Base-by-base conservation (phyloP, 805 yeast genomes). In the Blastobotrys robertii region DNA sequence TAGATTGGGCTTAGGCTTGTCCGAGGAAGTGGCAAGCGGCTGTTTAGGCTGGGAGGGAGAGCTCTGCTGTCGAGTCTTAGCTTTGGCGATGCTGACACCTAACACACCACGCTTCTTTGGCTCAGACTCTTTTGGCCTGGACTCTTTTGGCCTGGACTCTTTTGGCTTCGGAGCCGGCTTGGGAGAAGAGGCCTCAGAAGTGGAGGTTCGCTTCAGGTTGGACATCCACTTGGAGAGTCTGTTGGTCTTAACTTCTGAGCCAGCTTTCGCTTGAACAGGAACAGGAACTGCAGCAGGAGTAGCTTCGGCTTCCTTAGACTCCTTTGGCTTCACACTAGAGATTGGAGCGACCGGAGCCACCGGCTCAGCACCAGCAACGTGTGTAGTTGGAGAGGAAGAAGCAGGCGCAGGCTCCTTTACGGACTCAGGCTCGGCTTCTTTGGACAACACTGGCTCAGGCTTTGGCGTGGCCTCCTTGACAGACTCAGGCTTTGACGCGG, bases 391-490 rank as follows among this genome's bases (percentile, higher is more conserved):
- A 7, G 10, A 7, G n/a, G 5, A 9, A 12, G 10, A 7, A 33
- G 5, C 35, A 12, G 16, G 35, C 15, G 13, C 38, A 9, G 29
- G 8, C 38, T 35, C 16, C 33, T 30, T 12, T 4, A 12, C n/a
- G 5, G 19, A 45, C 29, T 37, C 50, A 7, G 42, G 44, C 31
- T 43, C 52, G 12, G 36, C 54, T 36, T 44, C 50, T 2, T 29
- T 33, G 14, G 44, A 49, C 41, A 40, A 37, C 34, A 41, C 50
- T 31, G 43, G 48, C 22, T 49, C 51, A 10, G 44, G 31, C 33
- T 47, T n/a, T n/a, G n/a, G n/a, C n/a, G n/a, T n/a, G n/a, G n/a
- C n/a, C n/a, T n/a, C n/a, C n/a, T n/a, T 30, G 15, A 49, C 51
- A 35, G 50, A 51, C 12, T 28, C 38, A 36, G 29, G 25, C 3